Evolutionary conservation across 441 rosid genomes (phyloP), one percentile per base, ranked within the genome.

Genomic region (Mallotus repandus): DNA sequence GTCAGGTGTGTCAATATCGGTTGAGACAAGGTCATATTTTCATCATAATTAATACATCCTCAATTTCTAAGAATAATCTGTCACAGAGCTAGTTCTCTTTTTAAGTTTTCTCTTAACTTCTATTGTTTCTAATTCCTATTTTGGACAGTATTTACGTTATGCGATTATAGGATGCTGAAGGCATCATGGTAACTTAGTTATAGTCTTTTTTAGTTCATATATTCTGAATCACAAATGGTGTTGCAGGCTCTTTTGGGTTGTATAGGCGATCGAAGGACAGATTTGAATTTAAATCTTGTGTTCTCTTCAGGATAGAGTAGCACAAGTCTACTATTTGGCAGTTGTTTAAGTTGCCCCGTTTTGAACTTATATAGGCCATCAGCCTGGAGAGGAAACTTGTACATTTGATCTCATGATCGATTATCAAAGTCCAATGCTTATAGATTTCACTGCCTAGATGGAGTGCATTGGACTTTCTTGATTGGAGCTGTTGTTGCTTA

Each of bases 211-310:
- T 45, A 45, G 63, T 76, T 53, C 68, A 21, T 66, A 57, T 62
- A 71, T 74, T 86, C 86, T 86, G 72, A 85, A 81, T 72, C 74
- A 66, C 80, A 70, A 69, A 79, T 83, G 85, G 71, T 78, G 76
- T 87, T 87, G 90, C 89, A 82, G 89, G 88, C 79, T 70, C 74
- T 55, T 66, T 74, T 74, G 79, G 84, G 66, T 83, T 65, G 59
- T 68, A 74, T 77, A 80, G 74, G 81, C 78, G 72, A 77, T 69
- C 71, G 85, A 80, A 81, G 86, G 75, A 54, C 78, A 75, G 75
- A 78, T 69, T 82, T 81, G 76, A 81, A 72, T 78, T 81, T 83
- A 83, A 73, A 78, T 71, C 60, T 22, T 61, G 64, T 72, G 46
- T 78, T 78, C 81, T 68, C 75, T 74, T 78, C 77, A 66, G 77